A percentile compares a stretch with the other conserved stretches of the same genome.
These are phyloP conservation scores for Aureobasidium subglaciale DNA, from an alignment of 2,329 filamentous ascomycete genomes.

Conservation along the genomic window DNA sequence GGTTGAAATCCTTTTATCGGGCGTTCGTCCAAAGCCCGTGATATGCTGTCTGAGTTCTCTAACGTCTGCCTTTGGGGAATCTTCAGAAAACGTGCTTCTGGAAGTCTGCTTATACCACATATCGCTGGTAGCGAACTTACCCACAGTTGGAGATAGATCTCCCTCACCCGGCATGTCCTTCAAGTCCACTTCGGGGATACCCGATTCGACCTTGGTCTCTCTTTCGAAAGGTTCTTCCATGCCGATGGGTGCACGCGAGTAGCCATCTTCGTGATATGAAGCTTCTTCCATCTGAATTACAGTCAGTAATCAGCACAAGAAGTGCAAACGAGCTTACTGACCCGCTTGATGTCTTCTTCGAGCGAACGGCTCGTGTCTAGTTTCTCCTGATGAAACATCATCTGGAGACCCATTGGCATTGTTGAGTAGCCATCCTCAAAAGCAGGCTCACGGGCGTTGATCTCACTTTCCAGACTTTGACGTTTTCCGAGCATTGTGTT, in stretches of 20 bases:
- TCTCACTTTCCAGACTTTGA: constrained; percentile 15
- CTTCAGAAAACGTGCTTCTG: constrained; percentile 15
- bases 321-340: not conserved
- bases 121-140: constrained; percentile 27
- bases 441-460: constrained; percentile 2
- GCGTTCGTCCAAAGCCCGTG: not conserved
- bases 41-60: not conserved
- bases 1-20: not conserved
- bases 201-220: constrained; percentile 30
- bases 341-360: constrained; percentile 11
- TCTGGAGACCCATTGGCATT: constrained; percentile 19
- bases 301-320: not conserved
- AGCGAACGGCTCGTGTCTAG: constrained; percentile 4
- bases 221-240: constrained; percentile 43
- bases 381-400: constrained; percentile 16
- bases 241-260: constrained; percentile 34
- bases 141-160: constrained; percentile 31
- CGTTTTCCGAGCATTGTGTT: constrained; percentile 4
- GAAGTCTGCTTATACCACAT: constrained; percentile 33
- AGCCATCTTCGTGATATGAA: constrained; percentile 15
- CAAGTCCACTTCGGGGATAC: not conserved
- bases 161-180: constrained; percentile 27
- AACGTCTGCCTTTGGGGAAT: constrained; percentile 18
- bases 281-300: not conserved
- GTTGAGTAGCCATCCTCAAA: constrained; percentile 19